Evolutionary conservation across 2,329 filamentous ascomycete species (phyloP), one percentile per base, ranked within the genome.

Genomic region (Trichoderma sp.): DNA sequence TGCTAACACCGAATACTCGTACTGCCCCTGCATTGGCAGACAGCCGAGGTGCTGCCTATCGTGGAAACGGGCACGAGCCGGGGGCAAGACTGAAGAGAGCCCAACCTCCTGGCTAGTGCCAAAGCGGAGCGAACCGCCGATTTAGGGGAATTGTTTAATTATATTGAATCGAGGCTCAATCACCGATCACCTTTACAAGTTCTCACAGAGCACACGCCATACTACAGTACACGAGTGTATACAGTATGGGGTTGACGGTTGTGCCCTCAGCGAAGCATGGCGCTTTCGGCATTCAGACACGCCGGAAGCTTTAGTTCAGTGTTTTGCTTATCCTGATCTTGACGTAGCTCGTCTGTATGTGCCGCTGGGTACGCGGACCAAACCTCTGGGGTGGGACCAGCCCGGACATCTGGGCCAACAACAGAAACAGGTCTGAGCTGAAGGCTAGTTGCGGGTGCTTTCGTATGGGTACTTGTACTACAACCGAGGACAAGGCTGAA

Each of bases 41-140:
- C 47, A 56, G 9, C 68, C 57, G 43, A 53, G 15, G 60, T 57
- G 58, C n/a, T 70, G 64, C 61, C 53, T 71, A 57, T 47, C 36
- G 47, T 51, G 36, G 21, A 72, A 57, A 68, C 26, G 21, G 56
- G 71, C 64, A 69, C 64, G 43, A 69, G 24, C 70, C 56, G 39
- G 57, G 34, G 56, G 28, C 47, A 34, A 64, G 61, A 65, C 34
- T 34, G 53, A 68, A 34, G n/a, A 43, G 24, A 63, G 69, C 24
- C n/a, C 34, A 51, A 58, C 15, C 47, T 47, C 60, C 62, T 26
- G 53, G 70, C 70, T 71, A 71, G 70, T 71, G 53, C 62, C 26
- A 62, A 66, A 67, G 70, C 62, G 70, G 70, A 71, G 36, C 70
- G 70, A 71, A 67, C 63, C 62, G 62, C 70, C 43, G 70, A 62